These are phyloP conservation scores for Chrysoporthe puriensis DNA, from an alignment of 2,329 filamentous ascomycete genomes.

Conservation along the genomic window DNA sequence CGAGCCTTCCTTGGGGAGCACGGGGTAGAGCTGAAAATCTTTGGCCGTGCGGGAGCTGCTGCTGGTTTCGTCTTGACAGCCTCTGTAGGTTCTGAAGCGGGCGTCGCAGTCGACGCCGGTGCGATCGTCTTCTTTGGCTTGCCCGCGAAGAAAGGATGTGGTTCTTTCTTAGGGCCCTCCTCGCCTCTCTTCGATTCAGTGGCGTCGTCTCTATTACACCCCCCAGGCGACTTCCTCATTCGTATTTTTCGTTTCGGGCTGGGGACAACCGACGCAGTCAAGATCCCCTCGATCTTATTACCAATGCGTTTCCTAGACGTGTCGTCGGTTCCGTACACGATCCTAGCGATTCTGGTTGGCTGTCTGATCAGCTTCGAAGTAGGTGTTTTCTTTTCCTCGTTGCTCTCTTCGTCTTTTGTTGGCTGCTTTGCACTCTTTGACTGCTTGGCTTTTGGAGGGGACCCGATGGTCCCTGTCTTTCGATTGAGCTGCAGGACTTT, in stretches of 20 bases:
- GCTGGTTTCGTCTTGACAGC: constrained; percentile 33
- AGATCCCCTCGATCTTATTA: constrained; percentile 64
- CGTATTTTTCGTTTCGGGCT: constrained; percentile 27
- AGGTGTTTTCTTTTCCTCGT: constrained; percentile 30
- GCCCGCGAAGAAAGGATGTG: constrained; percentile 70
- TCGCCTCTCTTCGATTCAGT: constrained; percentile 34
- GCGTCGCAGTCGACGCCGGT: background rate
- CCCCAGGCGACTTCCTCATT: constrained; percentile 26
- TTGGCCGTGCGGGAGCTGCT: constrained; percentile 35
- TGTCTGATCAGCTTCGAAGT: constrained; percentile 41
- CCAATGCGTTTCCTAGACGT: constrained; percentile 54
- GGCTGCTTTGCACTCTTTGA: constrained; percentile 24
- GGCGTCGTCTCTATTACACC: constrained; percentile 35
- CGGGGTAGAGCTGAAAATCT: constrained; percentile 57
- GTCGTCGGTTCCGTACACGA: constrained; percentile 62
- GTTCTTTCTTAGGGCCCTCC: constrained; percentile 36
- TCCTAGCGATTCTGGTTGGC: constrained; percentile 51
- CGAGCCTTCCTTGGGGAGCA: constrained; percentile 52
- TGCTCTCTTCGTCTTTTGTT: constrained; percentile 27
- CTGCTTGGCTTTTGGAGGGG: constrained; percentile 60
- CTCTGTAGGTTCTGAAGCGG: constrained; percentile 29
- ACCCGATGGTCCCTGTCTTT: constrained; percentile 65
- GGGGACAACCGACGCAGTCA: constrained; percentile 41
- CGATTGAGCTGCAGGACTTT: constrained; percentile 62
- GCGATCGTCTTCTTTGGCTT: constrained; percentile 46